phyloP scores from a whole-genome alignment of 1,284 basidiomycete species.

The Marasmius fiardii region DNA sequence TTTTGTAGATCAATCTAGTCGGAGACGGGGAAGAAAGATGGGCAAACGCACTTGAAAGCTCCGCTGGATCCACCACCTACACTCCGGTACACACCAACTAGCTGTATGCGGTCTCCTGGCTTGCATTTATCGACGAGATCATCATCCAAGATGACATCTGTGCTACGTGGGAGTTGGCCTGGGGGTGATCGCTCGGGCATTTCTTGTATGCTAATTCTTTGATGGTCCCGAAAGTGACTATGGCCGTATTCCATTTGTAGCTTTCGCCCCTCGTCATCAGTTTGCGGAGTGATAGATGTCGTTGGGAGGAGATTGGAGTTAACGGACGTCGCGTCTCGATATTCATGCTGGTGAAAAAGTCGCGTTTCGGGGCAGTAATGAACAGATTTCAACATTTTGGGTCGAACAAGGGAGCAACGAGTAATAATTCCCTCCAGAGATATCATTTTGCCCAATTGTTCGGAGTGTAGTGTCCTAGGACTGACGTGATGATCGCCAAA shows the following conservation, averaged over 20 bases:
- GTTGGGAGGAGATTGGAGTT: slow-evolving; percentile 86
- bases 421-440: slow-evolving; percentile 98
- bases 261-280: slow-evolving; percentile 85
- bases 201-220: slow-evolving; percentile 97
- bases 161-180: slow-evolving; percentile 93
- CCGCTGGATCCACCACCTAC: slow-evolving; percentile 89
- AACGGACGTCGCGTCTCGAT: slow-evolving; percentile 90
- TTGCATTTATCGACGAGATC: slow-evolving; percentile 98
- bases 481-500: slow-evolving; percentile 99
- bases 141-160: slow-evolving; percentile 95
- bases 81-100: slow-evolving; percentile 95
- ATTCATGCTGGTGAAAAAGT: slow-evolving; percentile 85
- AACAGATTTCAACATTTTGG: slow-evolving; percentile 96
- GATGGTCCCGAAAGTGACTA: slow-evolving; percentile 94
- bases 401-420: slow-evolving; percentile 95
- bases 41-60: slow-evolving; percentile 81
- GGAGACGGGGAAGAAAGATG: slow-evolving; percentile 9
- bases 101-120: slow-evolving; percentile 95
- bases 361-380: slow-evolving; percentile 91
- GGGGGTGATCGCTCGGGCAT: slow-evolving; percentile 99
- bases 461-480: slow-evolving; percentile 86
- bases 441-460: slow-evolving; percentile 94
- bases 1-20: slow-evolving; percentile 13
- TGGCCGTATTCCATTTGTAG: slow-evolving; percentile 93
- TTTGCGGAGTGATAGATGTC: slow-evolving; percentile 87